Percentiles rank a stretch among this genome's conserved stretches.
phyloP scores from a whole-genome alignment of 768 basidiomycete genomes.

The Cyclocybe aegerita region DNA sequence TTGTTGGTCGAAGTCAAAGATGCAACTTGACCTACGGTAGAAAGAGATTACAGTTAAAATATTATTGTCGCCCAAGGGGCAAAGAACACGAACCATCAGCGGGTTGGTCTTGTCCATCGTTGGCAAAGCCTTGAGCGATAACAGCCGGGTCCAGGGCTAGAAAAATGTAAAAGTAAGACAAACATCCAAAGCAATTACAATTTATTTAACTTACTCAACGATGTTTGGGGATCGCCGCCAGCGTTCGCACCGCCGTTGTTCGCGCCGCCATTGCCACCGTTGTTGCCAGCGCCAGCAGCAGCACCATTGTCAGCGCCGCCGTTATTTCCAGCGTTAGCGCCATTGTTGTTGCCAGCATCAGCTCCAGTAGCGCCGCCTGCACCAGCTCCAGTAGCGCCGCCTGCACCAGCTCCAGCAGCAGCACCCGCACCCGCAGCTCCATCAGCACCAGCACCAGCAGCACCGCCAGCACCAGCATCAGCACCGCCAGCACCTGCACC shows the following conservation, averaged over 20 bases:
- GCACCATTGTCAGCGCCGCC: slow-evolving; percentile 5
- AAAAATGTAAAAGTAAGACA: neutral
- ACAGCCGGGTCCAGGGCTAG: slow-evolving; percentile 46
- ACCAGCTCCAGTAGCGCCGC: slow-evolving; percentile 4
- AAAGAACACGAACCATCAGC: slow-evolving; percentile 25
- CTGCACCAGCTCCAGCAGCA: slow-evolving; percentile 5
- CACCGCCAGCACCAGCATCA: no score
- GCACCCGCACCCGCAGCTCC: neutral
- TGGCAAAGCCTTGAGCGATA: slow-evolving; percentile 42
- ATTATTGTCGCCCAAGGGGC: neutral
- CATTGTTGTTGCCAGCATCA: slow-evolving; percentile 4
- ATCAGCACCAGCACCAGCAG: no score
- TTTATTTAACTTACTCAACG: slow-evolving; percentile 25
- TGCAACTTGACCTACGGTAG: slow-evolving; percentile 43
- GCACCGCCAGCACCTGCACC: no score
- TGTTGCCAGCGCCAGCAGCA: slow-evolving; percentile 15
- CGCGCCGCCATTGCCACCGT: slow-evolving; percentile 2
- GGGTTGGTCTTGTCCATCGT: slow-evolving; percentile 49
- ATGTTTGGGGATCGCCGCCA: slow-evolving; percentile 34
- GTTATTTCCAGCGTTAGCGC: neutral
- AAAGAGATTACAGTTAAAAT: neutral
- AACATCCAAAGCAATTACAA: neutral
- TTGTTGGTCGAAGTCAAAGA: slow-evolving; percentile 63
- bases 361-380: slow-evolving; percentile 1
- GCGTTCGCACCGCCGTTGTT: slow-evolving; percentile 8